Conservation (phyloP, 768 basidiomycete genomes). For the Suillus weaverae region DNA sequence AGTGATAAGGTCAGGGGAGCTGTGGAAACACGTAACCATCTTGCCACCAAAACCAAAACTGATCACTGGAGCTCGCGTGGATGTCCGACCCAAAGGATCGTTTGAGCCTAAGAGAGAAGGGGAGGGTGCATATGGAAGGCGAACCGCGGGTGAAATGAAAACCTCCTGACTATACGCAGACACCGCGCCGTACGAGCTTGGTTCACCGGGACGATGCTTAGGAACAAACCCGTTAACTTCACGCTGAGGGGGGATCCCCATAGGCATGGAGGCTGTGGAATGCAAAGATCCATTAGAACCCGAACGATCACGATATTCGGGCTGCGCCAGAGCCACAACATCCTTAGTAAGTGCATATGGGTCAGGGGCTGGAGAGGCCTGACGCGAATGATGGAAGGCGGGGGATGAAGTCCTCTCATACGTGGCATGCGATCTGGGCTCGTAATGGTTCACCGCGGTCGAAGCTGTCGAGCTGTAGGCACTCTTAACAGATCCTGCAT, state of each 20-base stretch:
- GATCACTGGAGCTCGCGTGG: conserved; percentile 73
- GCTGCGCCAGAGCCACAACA: conserved; percentile 15
- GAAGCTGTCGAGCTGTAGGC: conserved; percentile 11
- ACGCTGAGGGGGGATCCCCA: conserved; percentile 21
- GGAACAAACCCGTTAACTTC: conserved; percentile 30
- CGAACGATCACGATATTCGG: conserved; percentile 39
- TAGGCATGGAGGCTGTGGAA: conserved; percentile 28
- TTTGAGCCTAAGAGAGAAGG: conserved; percentile 81
- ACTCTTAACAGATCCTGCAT: conserved; percentile 13
- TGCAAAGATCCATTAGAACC: conserved; percentile 46
- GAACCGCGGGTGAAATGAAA: conserved; percentile 35
- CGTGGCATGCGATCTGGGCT: conserved; percentile 18
- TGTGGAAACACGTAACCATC: conserved; percentile 85
- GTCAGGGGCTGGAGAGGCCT: conserved; percentile 29
- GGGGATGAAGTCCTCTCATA: conserved; percentile 35
- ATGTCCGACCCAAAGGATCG: conserved; percentile 75
- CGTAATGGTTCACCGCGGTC: conserved; percentile 13
- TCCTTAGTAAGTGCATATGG: conserved; percentile 38
- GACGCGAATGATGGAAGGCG: conserved; percentile 17
- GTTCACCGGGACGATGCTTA: conserved; percentile 19
- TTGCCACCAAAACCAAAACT: conserved; percentile 96
- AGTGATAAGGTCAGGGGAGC: conserved; percentile 59
- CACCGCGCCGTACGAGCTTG: conserved; percentile 17
- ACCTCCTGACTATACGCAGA: conserved; percentile 28
- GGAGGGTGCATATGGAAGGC: conserved; percentile 76